phyloP scores from a whole-genome alignment of 768 basidiomycete genomes.

The Plicaturopsis crispa region DNA sequence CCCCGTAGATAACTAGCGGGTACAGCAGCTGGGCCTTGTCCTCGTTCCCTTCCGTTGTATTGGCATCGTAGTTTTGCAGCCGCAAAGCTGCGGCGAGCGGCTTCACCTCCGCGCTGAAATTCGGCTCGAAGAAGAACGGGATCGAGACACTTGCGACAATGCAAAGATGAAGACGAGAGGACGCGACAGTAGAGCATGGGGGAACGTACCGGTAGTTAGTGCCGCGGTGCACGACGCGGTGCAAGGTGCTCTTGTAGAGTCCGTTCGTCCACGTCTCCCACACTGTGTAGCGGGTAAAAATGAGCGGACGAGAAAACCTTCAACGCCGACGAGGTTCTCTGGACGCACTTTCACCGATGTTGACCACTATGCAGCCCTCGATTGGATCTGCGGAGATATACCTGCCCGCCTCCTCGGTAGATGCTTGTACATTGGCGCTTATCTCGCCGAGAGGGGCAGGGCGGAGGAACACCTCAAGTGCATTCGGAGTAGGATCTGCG shows the following conservation, averaged over 20 bases:
- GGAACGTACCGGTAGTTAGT: conserved; percentile 50
- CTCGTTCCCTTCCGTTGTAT: conserved; percentile 10
- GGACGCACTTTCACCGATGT: conserved; percentile 81
- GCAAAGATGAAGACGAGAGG: conserved; percentile 4
- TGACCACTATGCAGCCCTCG: conserved; percentile 79
- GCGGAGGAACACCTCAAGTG: conserved; percentile 74
- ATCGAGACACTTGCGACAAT: too few species aligned
- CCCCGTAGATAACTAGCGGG: conserved; percentile 61
- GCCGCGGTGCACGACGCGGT: conserved; percentile 75
- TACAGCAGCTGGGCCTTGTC: conserved; percentile 24
- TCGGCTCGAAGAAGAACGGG: conserved; percentile 94
- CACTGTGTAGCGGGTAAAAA: conserved; percentile 37
- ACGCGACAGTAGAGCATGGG: conserved; percentile 1
- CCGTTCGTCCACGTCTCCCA: conserved; percentile 92
- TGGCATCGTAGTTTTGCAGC: conserved; percentile 22
- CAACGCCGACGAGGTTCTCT: not conserved
- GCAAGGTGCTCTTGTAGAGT: conserved; percentile 82
- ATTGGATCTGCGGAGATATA: conserved; percentile 81
- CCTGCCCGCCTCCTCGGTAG: conserved; percentile 39
- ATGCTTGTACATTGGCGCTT: conserved; percentile 38
- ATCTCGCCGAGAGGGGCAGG: conserved; percentile 26
- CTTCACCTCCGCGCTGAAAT: conserved; percentile 62
- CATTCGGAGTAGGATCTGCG: conserved; percentile 72
- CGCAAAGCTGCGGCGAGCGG: conserved; percentile 59
- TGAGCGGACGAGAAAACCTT: not conserved